Percentiles rank a stretch among this genome's conserved stretches.
phyloP scores from a whole-genome alignment of 1,284 basidiomycete genomes.

The Lentinus polychrous region DNA sequence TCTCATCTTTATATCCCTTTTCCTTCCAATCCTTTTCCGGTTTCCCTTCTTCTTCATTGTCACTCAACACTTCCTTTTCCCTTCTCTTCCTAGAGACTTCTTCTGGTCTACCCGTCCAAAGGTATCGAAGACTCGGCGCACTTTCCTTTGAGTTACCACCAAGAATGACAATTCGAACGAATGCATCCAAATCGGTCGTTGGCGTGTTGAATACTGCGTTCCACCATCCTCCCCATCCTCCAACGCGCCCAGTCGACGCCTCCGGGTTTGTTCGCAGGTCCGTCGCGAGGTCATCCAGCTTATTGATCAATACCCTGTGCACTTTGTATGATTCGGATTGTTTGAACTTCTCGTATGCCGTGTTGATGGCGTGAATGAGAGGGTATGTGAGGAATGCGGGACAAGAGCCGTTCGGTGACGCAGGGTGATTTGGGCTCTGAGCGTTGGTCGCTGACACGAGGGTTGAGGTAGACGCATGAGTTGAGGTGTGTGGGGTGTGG shows the following conservation, averaged over 20 bases:
- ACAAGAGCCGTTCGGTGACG: slow-evolving; percentile 7
- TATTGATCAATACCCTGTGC: slow-evolving; percentile 49
- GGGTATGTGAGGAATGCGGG: slow-evolving; percentile 35
- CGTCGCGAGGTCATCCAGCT: slow-evolving; percentile 38
- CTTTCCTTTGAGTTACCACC: slow-evolving; percentile 27
- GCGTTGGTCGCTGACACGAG: slow-evolving; percentile 13
- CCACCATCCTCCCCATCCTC: slow-evolving; percentile 17
- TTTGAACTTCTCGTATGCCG: slow-evolving; percentile 43
- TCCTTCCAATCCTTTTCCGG: slow-evolving; percentile 19
- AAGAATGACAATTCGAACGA: slow-evolving; percentile 24
- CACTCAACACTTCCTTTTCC: slow-evolving; percentile 29
- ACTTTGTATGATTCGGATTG: slow-evolving; percentile 54
- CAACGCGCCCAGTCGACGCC: neutral
- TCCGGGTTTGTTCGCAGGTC: slow-evolving; percentile 25
- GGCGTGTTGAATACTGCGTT: slow-evolving; percentile 30
- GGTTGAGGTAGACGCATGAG: slow-evolving; percentile 13
- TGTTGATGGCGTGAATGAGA: slow-evolving; percentile 41
- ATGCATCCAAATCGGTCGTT: slow-evolving; percentile 36
- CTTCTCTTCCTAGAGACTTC: slow-evolving; percentile 26
- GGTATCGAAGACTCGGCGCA: slow-evolving; percentile 29
- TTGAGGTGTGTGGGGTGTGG: slow-evolving; percentile 11
- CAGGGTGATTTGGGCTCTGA: slow-evolving; percentile 7
- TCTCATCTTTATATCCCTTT: slow-evolving; percentile 14
- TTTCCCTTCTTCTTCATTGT: slow-evolving; percentile 22
- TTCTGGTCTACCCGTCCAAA: slow-evolving; percentile 33